Evolutionary conservation across 345 rosid genomes (phyloP).

Genomic region (Trapa incisa): DNA sequence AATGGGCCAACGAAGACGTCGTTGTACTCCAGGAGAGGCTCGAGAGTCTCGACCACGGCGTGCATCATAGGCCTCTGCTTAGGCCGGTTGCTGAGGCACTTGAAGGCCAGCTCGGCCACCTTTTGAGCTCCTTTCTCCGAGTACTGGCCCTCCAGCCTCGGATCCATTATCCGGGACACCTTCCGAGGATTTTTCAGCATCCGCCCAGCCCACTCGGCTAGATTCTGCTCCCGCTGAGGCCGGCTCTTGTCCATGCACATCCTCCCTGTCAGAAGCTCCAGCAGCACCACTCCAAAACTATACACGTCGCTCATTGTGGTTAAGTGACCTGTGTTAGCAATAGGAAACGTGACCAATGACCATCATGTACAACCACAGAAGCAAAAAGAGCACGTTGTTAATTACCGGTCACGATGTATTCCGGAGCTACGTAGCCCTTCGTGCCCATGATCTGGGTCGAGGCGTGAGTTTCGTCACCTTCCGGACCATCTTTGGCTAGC

Average conservation of each 20-base stretch:
- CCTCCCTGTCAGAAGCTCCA: conserved; percentile 54
- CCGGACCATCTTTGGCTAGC: conserved; percentile 86
- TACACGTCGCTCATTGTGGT: conserved; percentile 64
- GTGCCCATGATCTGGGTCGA: conserved; percentile 93
- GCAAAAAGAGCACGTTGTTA: too few relatives aligned
- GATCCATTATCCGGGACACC: conserved; percentile 65
- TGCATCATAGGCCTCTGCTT: conserved; percentile 69
- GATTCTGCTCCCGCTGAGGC: conserved; percentile 40
- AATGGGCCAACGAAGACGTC: conserved; percentile 54
- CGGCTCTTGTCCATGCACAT: conserved; percentile 54
- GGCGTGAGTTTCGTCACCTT: conserved; percentile 88
- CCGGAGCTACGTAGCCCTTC: conserved; percentile 93
- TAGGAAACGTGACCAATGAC: not conserved
- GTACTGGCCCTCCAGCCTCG: conserved; percentile 79
- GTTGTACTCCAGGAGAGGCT: conserved; percentile 42
- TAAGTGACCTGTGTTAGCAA: conserved; percentile 38
- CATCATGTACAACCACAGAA: too few relatives aligned
- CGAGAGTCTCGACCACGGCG: conserved; percentile 43
- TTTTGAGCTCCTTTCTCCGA: conserved; percentile 65
- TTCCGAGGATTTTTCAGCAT: conserved; percentile 54
- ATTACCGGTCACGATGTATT: conserved; percentile 81
- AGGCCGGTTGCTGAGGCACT: conserved; percentile 65
- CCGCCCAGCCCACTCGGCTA: conserved; percentile 63
- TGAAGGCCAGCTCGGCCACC: conserved; percentile 74
- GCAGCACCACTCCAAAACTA: conserved; percentile 53